Percentiles rank a stretch among this genome's conserved stretches.
Evolutionary conservation across 805 yeast species (phyloP).

Genomic region (Candida quercuum): DNA sequence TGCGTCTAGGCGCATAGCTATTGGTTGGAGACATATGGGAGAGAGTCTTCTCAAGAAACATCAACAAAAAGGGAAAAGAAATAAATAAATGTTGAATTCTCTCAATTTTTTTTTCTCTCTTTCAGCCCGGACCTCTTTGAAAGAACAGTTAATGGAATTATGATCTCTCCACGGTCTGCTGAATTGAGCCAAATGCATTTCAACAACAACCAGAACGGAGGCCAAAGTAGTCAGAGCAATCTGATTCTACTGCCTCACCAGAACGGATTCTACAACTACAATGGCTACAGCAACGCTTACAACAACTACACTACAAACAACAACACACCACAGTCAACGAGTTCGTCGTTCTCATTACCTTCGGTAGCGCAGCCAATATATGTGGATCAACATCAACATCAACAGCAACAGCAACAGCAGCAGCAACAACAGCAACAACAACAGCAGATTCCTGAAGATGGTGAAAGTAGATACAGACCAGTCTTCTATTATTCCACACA

Average conservation of each 20-base stretch:
- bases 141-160: neutral
- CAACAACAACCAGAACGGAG: neutral
- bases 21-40: neutral
- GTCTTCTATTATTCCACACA: slow-evolving; percentile 1
- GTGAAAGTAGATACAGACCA: slow-evolving; percentile 1
- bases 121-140: too few relatives aligned
- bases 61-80: neutral
- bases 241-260: neutral
- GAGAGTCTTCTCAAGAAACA: neutral
- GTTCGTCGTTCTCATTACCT: slow-evolving; percentile 9
- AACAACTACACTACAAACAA: slow-evolving; percentile 4
- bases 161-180: neutral
- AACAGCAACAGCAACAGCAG: slow-evolving; percentile 2
- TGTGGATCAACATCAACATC: slow-evolving; percentile 3
- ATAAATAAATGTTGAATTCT: neutral
- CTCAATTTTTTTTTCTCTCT: too few relatives aligned
- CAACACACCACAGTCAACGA: slow-evolving; percentile 2
- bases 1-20: neutral
- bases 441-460: slow-evolving; percentile 1
- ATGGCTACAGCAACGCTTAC: slow-evolving; percentile 5
- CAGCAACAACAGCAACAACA: slow-evolving; percentile 4
- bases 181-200: neutral
- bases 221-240: neutral
- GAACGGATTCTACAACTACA: neutral
- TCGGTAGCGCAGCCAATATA: slow-evolving; percentile 5